Evolutionary conservation across 2,329 filamentous ascomycete species (phyloP).

Genomic region (Aureobasidium uvarum): DNA sequence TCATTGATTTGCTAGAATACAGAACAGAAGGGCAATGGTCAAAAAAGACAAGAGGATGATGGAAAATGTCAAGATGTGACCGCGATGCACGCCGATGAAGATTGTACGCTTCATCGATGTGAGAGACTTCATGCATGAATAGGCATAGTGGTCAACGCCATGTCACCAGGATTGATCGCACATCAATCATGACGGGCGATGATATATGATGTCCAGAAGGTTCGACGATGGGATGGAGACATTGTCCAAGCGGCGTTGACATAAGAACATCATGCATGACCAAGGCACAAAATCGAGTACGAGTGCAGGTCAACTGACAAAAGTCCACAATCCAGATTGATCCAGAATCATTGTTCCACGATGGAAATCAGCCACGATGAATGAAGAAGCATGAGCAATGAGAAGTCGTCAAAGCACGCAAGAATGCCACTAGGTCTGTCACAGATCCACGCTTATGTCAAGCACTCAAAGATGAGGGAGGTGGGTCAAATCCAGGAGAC

Average conservation of each 20-base stretch:
- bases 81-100: not conserved
- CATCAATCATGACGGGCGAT: not conserved
- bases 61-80: not conserved
- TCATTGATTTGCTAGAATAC: conserved; percentile 7
- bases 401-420: conserved; percentile 13
- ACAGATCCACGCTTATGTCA: conserved; percentile 21
- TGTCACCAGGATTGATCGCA: conserved; percentile 7
- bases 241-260: not conserved
- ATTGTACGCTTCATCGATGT: not conserved
- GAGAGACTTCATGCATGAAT: not conserved
- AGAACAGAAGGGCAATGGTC: not conserved
- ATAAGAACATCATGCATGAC: conserved; percentile 4
- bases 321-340: conserved; percentile 2
- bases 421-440: conserved; percentile 5
- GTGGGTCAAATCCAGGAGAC: conserved; percentile 25
- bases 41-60: not conserved
- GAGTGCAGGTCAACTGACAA: conserved; percentile 8
- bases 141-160: not conserved
- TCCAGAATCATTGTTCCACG: conserved; percentile 1
- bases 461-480: conserved; percentile 3
- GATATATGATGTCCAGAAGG: not conserved
- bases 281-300: not conserved
- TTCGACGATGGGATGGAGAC: not conserved
- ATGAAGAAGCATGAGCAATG: conserved; percentile 19
- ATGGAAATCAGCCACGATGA: conserved; percentile 13